Evolutionary conservation across 2,329 filamentous ascomycete species (phyloP).

Genomic region (Hypoxylon rubiginosum): DNA sequence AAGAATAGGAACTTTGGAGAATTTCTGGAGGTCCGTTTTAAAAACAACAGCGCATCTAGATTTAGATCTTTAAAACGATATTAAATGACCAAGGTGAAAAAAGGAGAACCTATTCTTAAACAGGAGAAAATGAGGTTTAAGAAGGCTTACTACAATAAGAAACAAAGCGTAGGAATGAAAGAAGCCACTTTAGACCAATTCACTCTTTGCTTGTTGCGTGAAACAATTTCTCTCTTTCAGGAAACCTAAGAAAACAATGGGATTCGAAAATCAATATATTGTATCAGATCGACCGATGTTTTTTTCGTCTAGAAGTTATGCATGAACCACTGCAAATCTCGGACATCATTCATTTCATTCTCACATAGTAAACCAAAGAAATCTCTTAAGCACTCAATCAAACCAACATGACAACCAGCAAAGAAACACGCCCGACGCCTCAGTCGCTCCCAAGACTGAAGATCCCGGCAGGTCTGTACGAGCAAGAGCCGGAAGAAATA

Average conservation of each 20-base stretch:
- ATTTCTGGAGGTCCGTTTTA: neutral
- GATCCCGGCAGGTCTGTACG: slow-evolving; percentile 9
- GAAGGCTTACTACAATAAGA: neutral
- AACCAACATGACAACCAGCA: slow-evolving; percentile 13
- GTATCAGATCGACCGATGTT: neutral
- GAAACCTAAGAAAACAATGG: neutral
- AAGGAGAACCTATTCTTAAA: neutral
- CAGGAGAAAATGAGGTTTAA: neutral
- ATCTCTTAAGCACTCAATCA: neutral
- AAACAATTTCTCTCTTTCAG: neutral
- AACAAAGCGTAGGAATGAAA: neutral
- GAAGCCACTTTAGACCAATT: neutral
- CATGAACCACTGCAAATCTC: neutral
- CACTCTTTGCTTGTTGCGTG: neutral
- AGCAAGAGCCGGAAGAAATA: slow-evolving; percentile 34
- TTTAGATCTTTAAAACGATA: neutral
- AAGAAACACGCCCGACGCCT: slow-evolving; percentile 21
- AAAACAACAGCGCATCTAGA: neutral
- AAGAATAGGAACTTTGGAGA: too few species aligned
- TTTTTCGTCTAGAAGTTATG: neutral
- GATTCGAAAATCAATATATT: slow-evolving; percentile 2
- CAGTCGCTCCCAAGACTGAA: slow-evolving; percentile 25
- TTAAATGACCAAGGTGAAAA: neutral
- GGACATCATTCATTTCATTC: neutral
- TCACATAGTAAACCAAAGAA: neutral